These are phyloP conservation scores for Russula sp. DNA, from an alignment of 768 basidiomycete species.

Conservation along the genomic window DNA sequence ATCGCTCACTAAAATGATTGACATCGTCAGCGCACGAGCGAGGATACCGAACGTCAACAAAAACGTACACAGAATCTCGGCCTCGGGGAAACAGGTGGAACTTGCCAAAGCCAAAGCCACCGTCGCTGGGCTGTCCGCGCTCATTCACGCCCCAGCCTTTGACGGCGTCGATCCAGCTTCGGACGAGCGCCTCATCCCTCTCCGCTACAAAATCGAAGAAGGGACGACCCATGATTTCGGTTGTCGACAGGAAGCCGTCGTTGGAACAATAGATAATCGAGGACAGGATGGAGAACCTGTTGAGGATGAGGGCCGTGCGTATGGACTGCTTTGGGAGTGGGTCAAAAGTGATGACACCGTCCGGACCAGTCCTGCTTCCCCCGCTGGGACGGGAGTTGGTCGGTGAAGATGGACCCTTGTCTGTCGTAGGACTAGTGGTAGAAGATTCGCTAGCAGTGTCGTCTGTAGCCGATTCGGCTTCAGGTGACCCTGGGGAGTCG, in stretches of 20 bases:
- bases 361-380: conserved; percentile 15
- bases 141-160: conserved; percentile 86
- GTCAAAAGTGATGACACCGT: conserved; percentile 43
- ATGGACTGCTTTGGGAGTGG: conserved; percentile 64
- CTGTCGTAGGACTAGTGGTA: background rate
- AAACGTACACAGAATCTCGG: conserved; percentile 53
- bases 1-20: conserved; percentile 4
- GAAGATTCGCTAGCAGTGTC: conserved; percentile 9
- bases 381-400: conserved; percentile 4
- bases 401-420: background rate
- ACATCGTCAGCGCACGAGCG: background rate
- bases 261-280: conserved; percentile 70
- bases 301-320: conserved; percentile 74
- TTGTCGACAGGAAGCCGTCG: conserved; percentile 56
- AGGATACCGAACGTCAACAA: background rate
- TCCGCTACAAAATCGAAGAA: conserved; percentile 72
- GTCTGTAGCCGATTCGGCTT: background rate
- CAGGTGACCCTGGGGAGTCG: conserved; percentile 8
- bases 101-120: conserved; percentile 77
- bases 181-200: conserved; percentile 60
- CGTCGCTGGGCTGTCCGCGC: conserved; percentile 74
- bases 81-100: conserved; percentile 54
- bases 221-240: conserved; percentile 52
- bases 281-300: conserved; percentile 66
- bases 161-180: conserved; percentile 68